Base-by-base conservation (phyloP, 345 rosid genomes). In the Gossypium anomalum region DNA sequence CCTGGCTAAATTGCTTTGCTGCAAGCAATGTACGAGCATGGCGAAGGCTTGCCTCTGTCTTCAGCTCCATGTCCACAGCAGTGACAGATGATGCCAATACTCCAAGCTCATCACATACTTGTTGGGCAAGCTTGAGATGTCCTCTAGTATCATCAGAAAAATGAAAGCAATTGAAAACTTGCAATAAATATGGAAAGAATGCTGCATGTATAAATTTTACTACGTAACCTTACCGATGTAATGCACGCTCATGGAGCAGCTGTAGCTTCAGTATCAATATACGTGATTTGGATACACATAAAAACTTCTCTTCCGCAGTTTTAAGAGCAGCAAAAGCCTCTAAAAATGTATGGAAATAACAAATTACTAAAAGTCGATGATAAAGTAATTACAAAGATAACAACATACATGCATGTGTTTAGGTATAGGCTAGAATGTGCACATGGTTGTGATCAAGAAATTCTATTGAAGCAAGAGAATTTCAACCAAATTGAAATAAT, bases 11-110 rank as follows among this genome's bases (percentile, higher is more conserved):
- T 85, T 95, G 96, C 63, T 95, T 90, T 56, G 96, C 98, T 61
- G 98, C 97, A 78, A 95, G 97, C 84, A 95, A 87, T 17, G 97
- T 95, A 49, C 98, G 90, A 77, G 97, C 93, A 82, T 84, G 90
- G 62, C 94, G 90, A 85, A 95, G 89, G 85, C 92, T 81, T 79
- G 98, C 97, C 84, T 90, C 97, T 77, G 86, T 86, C 83, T 95
- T 93, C 73, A 93, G 81, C 76, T 91, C 93, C 90, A 90, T 86
- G 84, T 93, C 99, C 70, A 95, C 99, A 75, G 93, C 97, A 75
- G 82, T 75, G 69, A 86, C 82, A 63, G 98, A 69, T 51, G 98
- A 91, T 75, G 94, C 96, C 79, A 91, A 78, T 74, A 89, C 91
- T 82, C 92, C 91, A 52, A 95, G 91, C 80, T 95, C 98, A 80